Evolutionary conservation across 1,284 basidiomycete species (phyloP).

Genomic region (Ganoderma sinense): DNA sequence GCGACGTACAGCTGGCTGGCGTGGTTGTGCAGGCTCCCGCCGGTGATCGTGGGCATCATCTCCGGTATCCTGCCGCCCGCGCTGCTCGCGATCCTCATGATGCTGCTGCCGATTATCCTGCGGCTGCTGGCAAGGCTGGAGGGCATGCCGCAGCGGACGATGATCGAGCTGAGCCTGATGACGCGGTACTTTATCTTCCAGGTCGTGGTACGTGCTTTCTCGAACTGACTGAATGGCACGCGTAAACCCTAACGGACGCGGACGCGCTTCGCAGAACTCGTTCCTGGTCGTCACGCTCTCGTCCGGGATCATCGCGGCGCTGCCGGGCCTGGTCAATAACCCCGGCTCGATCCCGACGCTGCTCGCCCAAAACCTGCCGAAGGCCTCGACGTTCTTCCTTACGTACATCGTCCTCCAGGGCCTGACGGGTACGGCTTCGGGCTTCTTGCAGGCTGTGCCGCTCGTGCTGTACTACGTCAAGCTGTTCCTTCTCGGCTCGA

Average conservation of each 20-base stretch:
- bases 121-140: conserved; percentile 81
- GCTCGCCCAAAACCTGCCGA: conserved; percentile 81
- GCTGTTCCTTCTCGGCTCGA: conserved; percentile 85
- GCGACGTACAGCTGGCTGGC: conserved; percentile 71
- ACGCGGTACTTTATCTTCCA: conserved; percentile 92
- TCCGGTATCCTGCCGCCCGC: conserved; percentile 91
- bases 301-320: conserved; percentile 80
- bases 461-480: conserved; percentile 89
- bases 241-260: not conserved
- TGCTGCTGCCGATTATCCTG: conserved; percentile 89
- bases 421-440: conserved; percentile 78
- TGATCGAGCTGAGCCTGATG: conserved; percentile 92
- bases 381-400: conserved; percentile 93
- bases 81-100: conserved; percentile 88
- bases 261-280: conserved; percentile 65
- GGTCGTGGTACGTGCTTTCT: conserved; percentile 70
- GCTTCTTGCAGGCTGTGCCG: conserved; percentile 82
- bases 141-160: conserved; percentile 83
- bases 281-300: conserved; percentile 89
- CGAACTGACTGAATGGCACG: too few species aligned
- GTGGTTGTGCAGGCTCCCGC: conserved; percentile 83
- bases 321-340: conserved; percentile 67
- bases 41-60: conserved; percentile 81
- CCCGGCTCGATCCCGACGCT: conserved; percentile 69
- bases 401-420: conserved; percentile 81